Conservation (phyloP, 164 flowering plant genomes). For the Malania oleifera region DNA sequence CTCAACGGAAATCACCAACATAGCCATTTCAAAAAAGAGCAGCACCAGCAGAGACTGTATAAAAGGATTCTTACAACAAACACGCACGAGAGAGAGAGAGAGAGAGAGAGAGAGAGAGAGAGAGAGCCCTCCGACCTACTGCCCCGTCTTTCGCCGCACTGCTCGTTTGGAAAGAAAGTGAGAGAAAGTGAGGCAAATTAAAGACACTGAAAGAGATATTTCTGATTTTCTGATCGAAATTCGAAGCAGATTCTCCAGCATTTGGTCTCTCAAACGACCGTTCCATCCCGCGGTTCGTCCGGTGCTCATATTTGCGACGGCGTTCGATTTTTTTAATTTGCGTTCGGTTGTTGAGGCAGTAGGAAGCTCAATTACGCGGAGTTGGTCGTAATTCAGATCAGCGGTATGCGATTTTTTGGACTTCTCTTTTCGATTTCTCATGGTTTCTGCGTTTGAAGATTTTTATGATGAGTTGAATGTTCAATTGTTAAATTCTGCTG, state of each 20-base stretch:
- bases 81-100: conserved; percentile 14
- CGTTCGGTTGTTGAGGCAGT: conserved; percentile 2
- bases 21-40: conserved; percentile 9
- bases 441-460: too few relatives aligned
- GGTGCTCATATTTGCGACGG: not conserved
- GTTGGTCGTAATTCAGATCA: conserved; percentile 7
- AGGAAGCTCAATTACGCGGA: conserved; percentile 7
- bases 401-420: conserved; percentile 6
- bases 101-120: conserved; percentile 13
- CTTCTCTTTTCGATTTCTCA: not conserved
- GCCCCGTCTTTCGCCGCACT: conserved; percentile 17
- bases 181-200: not conserved
- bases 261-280: not conserved
- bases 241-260: conserved; percentile 12
- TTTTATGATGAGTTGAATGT: not conserved
- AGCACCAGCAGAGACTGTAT: conserved; percentile 12
- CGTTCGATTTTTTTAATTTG: not conserved
- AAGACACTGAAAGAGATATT: not conserved
- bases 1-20: conserved; percentile 17
- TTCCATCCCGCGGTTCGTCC: not conserved
- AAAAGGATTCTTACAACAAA: conserved; percentile 18
- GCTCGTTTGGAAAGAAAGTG: conserved; percentile 5
- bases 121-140: conserved; percentile 4
- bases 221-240: conserved; percentile 4
- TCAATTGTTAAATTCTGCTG: not conserved